Evolutionary conservation across 2,329 filamentous ascomycete species (phyloP), one percentile per base, ranked within the genome.

Genomic region (Chrysoporthe cubensis): DNA sequence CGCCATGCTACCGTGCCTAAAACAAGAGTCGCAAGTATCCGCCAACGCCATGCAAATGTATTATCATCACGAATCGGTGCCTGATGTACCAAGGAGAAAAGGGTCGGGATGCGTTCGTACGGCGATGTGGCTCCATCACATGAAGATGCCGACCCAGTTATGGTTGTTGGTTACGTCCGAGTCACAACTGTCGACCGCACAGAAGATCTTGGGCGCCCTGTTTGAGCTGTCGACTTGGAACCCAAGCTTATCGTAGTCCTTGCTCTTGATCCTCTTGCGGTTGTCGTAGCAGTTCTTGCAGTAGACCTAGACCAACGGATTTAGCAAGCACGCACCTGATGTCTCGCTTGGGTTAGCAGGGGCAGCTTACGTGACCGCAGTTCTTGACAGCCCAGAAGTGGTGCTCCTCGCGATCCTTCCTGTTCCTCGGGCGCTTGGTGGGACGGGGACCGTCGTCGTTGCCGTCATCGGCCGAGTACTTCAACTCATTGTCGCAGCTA

Each of bases 351-450:
- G 21, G 11, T 5, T 18, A 11, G 50, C 14, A 57, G 73, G 32
- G 67, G 40, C 14, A 21, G 77, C 84, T 75, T 85, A 98, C 96
- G 81, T 99, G 96, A 71, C 96, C 96, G 77, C 96, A 99, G 63
- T 86, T 86, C 79, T 94, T 97, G 46, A 96, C 85, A 0, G 96
- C 91, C 94, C 94, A 98, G 70, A 98, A 95, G 74, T 97, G 91
- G 75, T 92, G 90, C 78, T 97, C 94, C 32, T 84, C 85, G 7
- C 82, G 79, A 26, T 84, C 81, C 73, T 85, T 88, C 60, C 80
- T 80, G 50, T 80, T 84, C 21, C 80, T 78, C 11, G 78, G 73
- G 69, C 80, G 84, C 74, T 80, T 81, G 2, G 74, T 62, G 0
- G 78, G 76, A 5, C 62, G 66, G 5, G 75, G 74, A 26, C 71